Evolutionary conservation across 208 protist species (phyloP).

Genomic region (Leptomonas pyrrhocoris): DNA sequence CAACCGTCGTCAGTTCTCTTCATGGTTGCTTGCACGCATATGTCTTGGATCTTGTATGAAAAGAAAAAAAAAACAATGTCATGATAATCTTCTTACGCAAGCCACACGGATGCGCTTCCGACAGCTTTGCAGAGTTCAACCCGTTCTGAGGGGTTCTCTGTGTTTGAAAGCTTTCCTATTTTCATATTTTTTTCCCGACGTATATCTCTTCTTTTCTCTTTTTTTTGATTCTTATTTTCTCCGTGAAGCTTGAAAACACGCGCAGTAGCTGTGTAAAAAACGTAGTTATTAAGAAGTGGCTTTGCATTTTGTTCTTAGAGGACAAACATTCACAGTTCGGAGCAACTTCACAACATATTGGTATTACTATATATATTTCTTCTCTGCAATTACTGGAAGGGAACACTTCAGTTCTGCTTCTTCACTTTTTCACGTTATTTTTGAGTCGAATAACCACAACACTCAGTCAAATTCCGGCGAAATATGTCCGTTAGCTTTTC

Average conservation of each 20-base stretch:
- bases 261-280: conserved; percentile 12
- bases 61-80: neutral
- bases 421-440: neutral
- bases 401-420: neutral
- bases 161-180: neutral
- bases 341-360: conserved; percentile 3
- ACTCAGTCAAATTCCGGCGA: neutral
- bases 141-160: neutral
- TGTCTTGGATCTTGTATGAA: too few relatives aligned
- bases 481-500: conserved; percentile 89
- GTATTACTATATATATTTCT: neutral
- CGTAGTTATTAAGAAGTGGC: conserved; percentile 15
- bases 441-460: neutral
- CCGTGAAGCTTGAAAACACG: neutral
- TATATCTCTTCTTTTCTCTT: neutral
- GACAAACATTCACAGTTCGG: conserved; percentile 1
- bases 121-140: too few relatives aligned
- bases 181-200: conserved; percentile 9
- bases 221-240: conserved; percentile 3
- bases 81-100: neutral
- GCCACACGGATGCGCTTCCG: too few relatives aligned
- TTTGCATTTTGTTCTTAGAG: conserved; percentile 23
- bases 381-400: neutral
- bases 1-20: neutral
- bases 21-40: neutral